Percentiles rank a stretch among this genome's conserved stretches.
These are phyloP conservation scores for Fimicolochytrium jonesii DNA, from an alignment of 192 early-diverging fungal species.

Conservation along the genomic window DNA sequence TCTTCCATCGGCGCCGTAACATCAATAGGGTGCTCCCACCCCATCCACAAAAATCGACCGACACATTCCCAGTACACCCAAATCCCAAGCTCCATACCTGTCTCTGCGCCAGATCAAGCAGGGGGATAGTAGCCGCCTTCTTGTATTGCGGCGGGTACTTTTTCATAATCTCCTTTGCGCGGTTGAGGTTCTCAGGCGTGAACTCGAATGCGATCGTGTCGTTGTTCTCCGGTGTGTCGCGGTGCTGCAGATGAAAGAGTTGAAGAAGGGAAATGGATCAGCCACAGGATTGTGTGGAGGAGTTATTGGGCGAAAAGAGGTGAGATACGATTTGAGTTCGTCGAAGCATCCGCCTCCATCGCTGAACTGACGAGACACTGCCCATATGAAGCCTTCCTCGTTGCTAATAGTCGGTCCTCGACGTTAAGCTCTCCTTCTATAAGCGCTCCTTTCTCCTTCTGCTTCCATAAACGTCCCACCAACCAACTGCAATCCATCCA, in stretches of 20 bases:
- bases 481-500: too few relatives aligned
- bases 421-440: too few relatives aligned
- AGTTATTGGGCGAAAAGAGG: neutral
- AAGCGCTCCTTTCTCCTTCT: too few relatives aligned
- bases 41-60: too few relatives aligned
- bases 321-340: neutral
- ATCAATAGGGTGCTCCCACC: too few relatives aligned
- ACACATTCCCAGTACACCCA: too few relatives aligned
- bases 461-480: too few relatives aligned
- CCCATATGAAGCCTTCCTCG: too few relatives aligned
- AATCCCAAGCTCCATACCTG: too few relatives aligned
- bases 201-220: constrained; percentile 82
- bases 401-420: too few relatives aligned
- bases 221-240: constrained; percentile 51
- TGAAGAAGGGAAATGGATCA: neutral
- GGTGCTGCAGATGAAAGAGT: constrained; percentile 28
- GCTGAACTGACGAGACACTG: too few relatives aligned
- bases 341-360: neutral
- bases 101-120: constrained; percentile 92
- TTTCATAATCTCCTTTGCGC: constrained; percentile 80
- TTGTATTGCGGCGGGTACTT: constrained; percentile 98
- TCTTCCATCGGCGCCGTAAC: too few relatives aligned
- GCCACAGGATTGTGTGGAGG: neutral
- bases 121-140: constrained; percentile 93
- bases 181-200: constrained; percentile 67